A percentile compares a stretch with the other conserved stretches of the same genome.
These are phyloP conservation scores for Penicillium atrosanguineum DNA, from an alignment of 495 filamentous ascomycete species.

Conservation along the genomic window DNA sequence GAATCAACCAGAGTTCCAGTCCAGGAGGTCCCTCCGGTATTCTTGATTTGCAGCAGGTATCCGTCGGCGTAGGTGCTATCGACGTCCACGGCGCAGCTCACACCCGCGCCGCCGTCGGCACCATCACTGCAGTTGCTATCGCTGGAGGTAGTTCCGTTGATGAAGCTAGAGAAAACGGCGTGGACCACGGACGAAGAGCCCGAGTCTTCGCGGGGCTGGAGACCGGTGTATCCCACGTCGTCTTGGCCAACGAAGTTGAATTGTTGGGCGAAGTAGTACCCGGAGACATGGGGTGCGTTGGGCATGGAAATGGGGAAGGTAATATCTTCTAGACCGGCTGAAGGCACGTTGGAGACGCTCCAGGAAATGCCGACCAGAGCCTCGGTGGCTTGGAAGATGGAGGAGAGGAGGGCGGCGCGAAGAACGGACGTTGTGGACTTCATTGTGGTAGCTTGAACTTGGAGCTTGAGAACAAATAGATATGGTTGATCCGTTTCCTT, in stretches of 20 bases:
- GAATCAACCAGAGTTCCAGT: conserved; percentile 25
- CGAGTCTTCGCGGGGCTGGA: conserved; percentile 20
- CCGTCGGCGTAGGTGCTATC: conserved; percentile 10
- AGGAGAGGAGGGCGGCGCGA: conserved; percentile 7
- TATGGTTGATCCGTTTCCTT: too few species aligned
- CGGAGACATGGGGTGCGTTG: conserved; percentile 17
- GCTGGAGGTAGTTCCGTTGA: conserved; percentile 17
- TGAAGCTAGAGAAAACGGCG: conserved; percentile 32
- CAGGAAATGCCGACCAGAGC: conserved; percentile 25
- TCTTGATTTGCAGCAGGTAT: conserved; percentile 22
- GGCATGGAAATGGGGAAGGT: conserved; percentile 31
- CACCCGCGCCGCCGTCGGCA: conserved; percentile 28
- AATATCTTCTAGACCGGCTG: conserved; percentile 19
- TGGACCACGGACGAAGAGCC: conserved; percentile 20
- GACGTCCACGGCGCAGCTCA: conserved; percentile 26
- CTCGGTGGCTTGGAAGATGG: conserved; percentile 11
- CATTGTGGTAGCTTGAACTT: conserved; percentile 8
- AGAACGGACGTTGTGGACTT: conserved; percentile 9
- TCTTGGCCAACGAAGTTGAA: conserved; percentile 20
- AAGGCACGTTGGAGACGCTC: conserved; percentile 10
- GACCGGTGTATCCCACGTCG: conserved; percentile 29
- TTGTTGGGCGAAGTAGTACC: conserved; percentile 31
- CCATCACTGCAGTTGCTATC: conserved; percentile 26
- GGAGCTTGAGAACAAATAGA: not conserved
- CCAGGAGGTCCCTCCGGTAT: conserved; percentile 26